Percentiles rank a stretch among this genome's conserved stretches.
phyloP scores from a whole-genome alignment of 768 basidiomycete species.

The Boletus edulis region DNA sequence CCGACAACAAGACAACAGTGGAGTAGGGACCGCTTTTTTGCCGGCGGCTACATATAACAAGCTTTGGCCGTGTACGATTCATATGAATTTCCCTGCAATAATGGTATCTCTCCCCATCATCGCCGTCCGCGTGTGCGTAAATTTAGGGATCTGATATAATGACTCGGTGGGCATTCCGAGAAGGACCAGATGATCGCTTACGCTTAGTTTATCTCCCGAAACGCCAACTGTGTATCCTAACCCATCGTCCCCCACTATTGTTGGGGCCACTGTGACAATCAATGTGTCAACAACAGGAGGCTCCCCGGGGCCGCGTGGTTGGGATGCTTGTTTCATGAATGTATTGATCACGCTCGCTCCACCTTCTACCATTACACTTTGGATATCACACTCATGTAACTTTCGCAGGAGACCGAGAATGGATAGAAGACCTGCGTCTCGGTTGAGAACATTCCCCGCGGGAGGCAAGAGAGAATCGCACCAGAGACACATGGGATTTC shows the following conservation, averaged over 20 bases:
- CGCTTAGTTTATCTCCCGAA: constrained; percentile 15
- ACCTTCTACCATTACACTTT: constrained; percentile 93
- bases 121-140: constrained; percentile 28
- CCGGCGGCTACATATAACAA: too few relatives aligned
- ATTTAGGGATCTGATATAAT: constrained; percentile 18
- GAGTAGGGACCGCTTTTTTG: too few relatives aligned
- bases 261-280: constrained; percentile 85
- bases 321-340: constrained; percentile 18
- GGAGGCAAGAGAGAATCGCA: constrained; percentile 14
- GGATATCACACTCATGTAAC: constrained; percentile 56
- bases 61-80: background rate
- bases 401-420: constrained; percentile 48
- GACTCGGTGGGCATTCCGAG: background rate
- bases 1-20: too few relatives aligned
- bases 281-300: constrained; percentile 59
- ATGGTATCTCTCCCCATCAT: constrained; percentile 34
- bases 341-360: constrained; percentile 80
- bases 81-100: constrained; percentile 26
- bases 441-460: background rate
- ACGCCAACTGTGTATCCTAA: constrained; percentile 47
- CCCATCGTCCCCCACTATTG: constrained; percentile 73
- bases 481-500: constrained; percentile 44
- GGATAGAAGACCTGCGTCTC: constrained; percentile 36
- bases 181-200: constrained; percentile 1
- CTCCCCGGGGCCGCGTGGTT: constrained; percentile 2